Percentiles rank a stretch among this genome's conserved stretches.
These are phyloP conservation scores for Dendrocalamus latiflorus DNA, from an alignment of 202 grass and related monocot species.

Conservation along the genomic window DNA sequence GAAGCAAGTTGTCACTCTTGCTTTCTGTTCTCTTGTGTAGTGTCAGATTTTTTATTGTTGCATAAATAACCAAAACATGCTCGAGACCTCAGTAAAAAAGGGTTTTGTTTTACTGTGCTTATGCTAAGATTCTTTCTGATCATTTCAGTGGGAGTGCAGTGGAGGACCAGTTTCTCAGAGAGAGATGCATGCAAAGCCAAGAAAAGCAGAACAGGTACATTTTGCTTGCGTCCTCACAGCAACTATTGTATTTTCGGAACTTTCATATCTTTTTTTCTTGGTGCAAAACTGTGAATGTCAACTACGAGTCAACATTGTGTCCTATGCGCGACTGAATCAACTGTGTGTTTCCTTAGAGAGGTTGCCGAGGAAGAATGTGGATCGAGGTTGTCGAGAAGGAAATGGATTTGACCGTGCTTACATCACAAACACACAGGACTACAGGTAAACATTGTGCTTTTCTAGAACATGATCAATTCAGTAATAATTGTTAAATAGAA, in stretches of 20 bases:
- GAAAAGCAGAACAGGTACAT: too few species aligned
- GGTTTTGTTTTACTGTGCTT: too few species aligned
- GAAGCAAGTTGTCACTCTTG: constrained; percentile 18
- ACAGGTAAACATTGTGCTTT: constrained; percentile 50
- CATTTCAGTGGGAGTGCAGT: too few species aligned
- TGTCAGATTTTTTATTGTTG: background rate
- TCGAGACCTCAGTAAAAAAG: background rate
- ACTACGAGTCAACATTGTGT: constrained; percentile 11
- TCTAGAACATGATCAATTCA: background rate
- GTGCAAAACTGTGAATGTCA: too few species aligned
- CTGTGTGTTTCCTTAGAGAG: too few species aligned
- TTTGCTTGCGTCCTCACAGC: too few species aligned
- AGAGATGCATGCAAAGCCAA: too few species aligned
- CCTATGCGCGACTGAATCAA: background rate
- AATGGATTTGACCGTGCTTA: constrained; percentile 49
- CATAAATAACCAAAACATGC: constrained; percentile 17
- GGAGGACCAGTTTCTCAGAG: too few species aligned
- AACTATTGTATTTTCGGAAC: too few species aligned
- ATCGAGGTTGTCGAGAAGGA: constrained; percentile 40
- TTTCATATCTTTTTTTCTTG: too few species aligned
- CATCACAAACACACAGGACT: constrained; percentile 65
- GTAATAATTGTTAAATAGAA: background rate
- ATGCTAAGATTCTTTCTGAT: too few species aligned
- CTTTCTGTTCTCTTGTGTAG: background rate
- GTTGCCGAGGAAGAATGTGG: constrained; percentile 41